Percentiles rank a stretch among this genome's conserved stretches.
Conservation (phyloP, 2,329 filamentous ascomycete genomes). For the Trichoderma endophyticum region DNA sequence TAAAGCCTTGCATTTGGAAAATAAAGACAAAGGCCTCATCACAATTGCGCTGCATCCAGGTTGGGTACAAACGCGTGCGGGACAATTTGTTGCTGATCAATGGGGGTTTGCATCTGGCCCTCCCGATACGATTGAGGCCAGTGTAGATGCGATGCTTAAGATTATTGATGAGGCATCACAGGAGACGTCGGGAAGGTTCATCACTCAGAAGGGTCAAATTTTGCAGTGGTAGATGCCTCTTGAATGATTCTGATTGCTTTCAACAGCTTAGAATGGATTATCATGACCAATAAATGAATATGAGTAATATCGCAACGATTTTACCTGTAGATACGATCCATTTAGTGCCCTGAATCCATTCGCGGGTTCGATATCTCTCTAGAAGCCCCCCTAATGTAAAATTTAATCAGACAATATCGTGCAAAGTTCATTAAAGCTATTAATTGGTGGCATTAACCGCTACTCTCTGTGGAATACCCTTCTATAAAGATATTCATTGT, state of each 20-base stretch:
- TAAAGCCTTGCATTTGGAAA: slow-evolving; percentile 30
- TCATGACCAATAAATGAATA: background rate
- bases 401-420: background rate
- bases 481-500: background rate
- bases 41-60: slow-evolving; percentile 38
- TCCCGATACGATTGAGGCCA: slow-evolving; percentile 30
- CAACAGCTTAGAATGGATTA: background rate
- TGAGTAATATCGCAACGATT: background rate
- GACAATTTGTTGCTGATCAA: slow-evolving; percentile 30
- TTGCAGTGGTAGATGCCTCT: slow-evolving; percentile 2
- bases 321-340: background rate
- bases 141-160: slow-evolving; percentile 32
- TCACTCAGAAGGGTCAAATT: background rate
- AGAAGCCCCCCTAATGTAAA: background rate
- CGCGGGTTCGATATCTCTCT: background rate
- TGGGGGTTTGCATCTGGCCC: slow-evolving; percentile 30
- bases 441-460: background rate
- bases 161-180: slow-evolving; percentile 34
- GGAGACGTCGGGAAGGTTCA: slow-evolving; percentile 27
- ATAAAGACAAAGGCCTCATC: slow-evolving; percentile 23
- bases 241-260: background rate
- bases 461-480: background rate
- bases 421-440: background rate
- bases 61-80: slow-evolving; percentile 35
- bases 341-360: background rate